Conservation (phyloP, 2,329 filamentous ascomycete species). For the Sporothrix phasma region DNA sequence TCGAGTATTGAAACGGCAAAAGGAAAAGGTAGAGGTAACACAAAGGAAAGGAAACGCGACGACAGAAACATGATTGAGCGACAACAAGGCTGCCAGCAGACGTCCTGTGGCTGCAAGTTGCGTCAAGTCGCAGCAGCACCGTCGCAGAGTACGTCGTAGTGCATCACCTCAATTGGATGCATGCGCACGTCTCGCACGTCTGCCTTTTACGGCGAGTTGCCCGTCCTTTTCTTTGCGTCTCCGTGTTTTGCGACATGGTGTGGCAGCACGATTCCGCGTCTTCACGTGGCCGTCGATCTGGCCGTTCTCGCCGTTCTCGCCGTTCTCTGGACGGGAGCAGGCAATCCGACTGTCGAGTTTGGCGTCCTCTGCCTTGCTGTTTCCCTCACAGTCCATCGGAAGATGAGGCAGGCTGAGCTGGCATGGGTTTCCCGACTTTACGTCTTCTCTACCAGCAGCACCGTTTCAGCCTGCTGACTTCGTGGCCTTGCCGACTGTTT, state of each 20-base stretch:
- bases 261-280: background rate
- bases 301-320: no score
- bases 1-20: no score
- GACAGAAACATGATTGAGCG: no score
- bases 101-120: background rate
- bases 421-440: background rate
- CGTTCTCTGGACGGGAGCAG: no score
- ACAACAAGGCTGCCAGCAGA: background rate
- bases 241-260: background rate
- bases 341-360: background rate
- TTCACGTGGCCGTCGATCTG: background rate
- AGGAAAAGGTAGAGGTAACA: background rate
- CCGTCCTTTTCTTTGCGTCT: background rate
- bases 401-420: background rate
- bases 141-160: background rate
- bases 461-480: slow-evolving; percentile 8
- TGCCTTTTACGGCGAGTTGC: background rate
- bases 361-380: background rate
- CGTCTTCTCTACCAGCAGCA: background rate
- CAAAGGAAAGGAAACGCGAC: background rate
- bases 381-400: background rate
- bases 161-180: background rate
- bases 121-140: background rate
- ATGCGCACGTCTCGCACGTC: background rate
- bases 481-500: slow-evolving; percentile 18